Conservation (phyloP, 2,329 filamentous ascomycete genomes). For the Orbilia ellipsospora region DNA sequence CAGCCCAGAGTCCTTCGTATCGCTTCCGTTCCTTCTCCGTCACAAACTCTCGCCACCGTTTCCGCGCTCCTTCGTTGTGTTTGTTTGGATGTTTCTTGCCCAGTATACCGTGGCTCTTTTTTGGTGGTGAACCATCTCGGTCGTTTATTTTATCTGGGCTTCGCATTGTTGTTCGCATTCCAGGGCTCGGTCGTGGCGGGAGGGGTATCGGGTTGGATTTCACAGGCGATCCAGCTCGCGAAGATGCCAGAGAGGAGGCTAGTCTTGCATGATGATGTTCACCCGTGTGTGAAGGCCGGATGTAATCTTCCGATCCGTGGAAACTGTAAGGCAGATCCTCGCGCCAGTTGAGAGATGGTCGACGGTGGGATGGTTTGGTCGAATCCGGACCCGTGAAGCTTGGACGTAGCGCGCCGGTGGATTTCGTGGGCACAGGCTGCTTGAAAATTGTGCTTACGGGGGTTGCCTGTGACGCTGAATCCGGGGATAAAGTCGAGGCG, state of each 20-base stretch:
- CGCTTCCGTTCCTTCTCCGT: slow-evolving; percentile 78
- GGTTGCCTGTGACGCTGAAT: slow-evolving; percentile 9
- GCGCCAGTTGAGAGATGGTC: slow-evolving; percentile 34
- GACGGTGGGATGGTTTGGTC: slow-evolving; percentile 16
- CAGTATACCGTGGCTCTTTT: slow-evolving; percentile 62
- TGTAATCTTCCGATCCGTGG: slow-evolving; percentile 11
- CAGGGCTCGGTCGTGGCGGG: slow-evolving; percentile 31
- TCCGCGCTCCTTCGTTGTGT: slow-evolving; percentile 79
- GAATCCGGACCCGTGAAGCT: slow-evolving; percentile 44
- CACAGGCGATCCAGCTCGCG: slow-evolving; percentile 41
- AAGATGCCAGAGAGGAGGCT: slow-evolving; percentile 49
- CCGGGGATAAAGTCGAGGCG: slow-evolving; percentile 8
- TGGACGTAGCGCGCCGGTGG: slow-evolving; percentile 15
- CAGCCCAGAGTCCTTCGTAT: slow-evolving; percentile 87
- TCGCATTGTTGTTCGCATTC: slow-evolving; percentile 47
- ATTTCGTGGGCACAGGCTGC: slow-evolving; percentile 18
- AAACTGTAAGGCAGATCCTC: slow-evolving; percentile 36
- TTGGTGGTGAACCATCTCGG: slow-evolving; percentile 31
- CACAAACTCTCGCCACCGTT: slow-evolving; percentile 80
- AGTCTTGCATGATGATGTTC: slow-evolving; percentile 37
- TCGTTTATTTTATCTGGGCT: slow-evolving; percentile 35
- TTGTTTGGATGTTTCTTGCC: slow-evolving; percentile 75
- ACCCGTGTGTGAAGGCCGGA: slow-evolving; percentile 48
- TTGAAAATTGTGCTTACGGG: slow-evolving; percentile 5
- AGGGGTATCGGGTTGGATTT: slow-evolving; percentile 50